phyloP scores from a whole-genome alignment of 2,329 filamentous ascomycete species.

The Neonectria neomacrospora region DNA sequence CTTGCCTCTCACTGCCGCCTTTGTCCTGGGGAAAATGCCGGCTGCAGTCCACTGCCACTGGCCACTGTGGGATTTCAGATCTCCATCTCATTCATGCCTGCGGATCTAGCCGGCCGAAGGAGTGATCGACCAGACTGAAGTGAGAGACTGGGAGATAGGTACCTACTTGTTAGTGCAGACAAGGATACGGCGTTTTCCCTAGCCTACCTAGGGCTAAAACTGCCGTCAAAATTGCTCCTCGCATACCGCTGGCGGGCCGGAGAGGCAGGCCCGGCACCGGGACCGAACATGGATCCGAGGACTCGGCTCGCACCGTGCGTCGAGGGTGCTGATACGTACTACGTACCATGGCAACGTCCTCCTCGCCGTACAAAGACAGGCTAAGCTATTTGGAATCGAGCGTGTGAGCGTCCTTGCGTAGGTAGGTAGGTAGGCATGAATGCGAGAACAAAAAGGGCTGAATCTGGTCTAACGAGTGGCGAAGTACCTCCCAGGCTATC shows the following conservation, averaged over 20 bases:
- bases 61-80: conserved; percentile 27
- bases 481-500: background rate
- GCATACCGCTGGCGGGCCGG: conserved; percentile 27
- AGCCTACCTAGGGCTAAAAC: conserved; percentile 15
- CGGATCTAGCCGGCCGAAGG: conserved; percentile 40
- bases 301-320: conserved; percentile 4
- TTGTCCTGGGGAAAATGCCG: conserved; percentile 29
- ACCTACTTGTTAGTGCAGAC: no score
- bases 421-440: background rate
- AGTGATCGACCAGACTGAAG: conserved; percentile 37
- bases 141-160: conserved; percentile 23
- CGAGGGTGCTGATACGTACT: background rate
- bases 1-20: conserved; percentile 1
- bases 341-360: conserved; percentile 8
- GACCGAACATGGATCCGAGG: conserved; percentile 1
- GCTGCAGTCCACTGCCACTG: background rate
- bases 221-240: conserved; percentile 28
- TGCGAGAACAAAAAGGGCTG: background rate
- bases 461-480: background rate
- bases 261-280: background rate
- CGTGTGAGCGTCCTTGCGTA: background rate
- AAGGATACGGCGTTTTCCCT: conserved; percentile 32
- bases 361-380: background rate
- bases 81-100: conserved; percentile 18
- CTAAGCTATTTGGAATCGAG: background rate